These are phyloP conservation scores for Salvia miltiorrhiza DNA, from an alignment of 257 asterid species.

Conservation along the genomic window DNA sequence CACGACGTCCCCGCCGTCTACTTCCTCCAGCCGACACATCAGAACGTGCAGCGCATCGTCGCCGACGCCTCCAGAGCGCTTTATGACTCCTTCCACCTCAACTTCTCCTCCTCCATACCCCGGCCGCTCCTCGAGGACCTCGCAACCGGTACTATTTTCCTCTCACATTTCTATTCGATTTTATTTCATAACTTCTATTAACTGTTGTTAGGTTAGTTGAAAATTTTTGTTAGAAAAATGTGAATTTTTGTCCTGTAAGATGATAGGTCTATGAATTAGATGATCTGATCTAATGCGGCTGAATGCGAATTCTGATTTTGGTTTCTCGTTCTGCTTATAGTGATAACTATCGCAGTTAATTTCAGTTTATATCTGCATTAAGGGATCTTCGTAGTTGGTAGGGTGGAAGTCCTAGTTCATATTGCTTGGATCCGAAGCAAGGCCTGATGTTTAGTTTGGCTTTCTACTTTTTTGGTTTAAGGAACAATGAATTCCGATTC, in stretches of 20 bases:
- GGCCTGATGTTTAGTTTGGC: slow-evolving; percentile 4
- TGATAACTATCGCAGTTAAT: neutral
- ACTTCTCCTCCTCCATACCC: slow-evolving; percentile 90
- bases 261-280: slow-evolving; percentile 5
- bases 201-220: neutral
- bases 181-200: neutral
- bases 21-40: slow-evolving; percentile 76
- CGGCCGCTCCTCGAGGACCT: slow-evolving; percentile 91
- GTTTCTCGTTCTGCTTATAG: neutral
- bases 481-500: slow-evolving; percentile 78
- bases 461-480: slow-evolving; percentile 28
- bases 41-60: slow-evolving; percentile 66
- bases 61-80: slow-evolving; percentile 70
- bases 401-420: neutral
- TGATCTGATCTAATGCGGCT: slow-evolving; percentile 15
- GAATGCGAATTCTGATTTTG: slow-evolving; percentile 13
- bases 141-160: slow-evolving; percentile 57
- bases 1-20: slow-evolving; percentile 96
- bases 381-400: neutral
- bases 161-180: neutral
- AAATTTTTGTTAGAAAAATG: neutral
- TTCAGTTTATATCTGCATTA: neutral
- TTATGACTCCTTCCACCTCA: slow-evolving; percentile 86
- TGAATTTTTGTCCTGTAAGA: neutral
- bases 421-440: slow-evolving; percentile 1